These are phyloP conservation scores for Daldinia childiae DNA, from an alignment of 495 filamentous ascomycete genomes.

Conservation along the genomic window DNA sequence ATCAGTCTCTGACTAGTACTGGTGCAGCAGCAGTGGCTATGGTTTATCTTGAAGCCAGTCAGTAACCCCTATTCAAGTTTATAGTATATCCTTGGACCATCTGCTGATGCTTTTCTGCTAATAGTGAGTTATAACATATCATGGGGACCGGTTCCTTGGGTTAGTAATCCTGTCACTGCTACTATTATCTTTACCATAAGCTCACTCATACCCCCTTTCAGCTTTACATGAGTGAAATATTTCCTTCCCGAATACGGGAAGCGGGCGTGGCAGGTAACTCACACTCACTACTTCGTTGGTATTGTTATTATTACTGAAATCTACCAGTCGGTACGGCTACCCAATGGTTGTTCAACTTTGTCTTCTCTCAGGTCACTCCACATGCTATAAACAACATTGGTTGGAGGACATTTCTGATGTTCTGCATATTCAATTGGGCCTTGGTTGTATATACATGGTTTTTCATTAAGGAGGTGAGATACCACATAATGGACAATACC, in stretches of 20 bases:
- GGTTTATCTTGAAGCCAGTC: conserved; percentile 58
- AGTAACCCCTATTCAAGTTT: conserved; percentile 4
- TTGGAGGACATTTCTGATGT: conserved; percentile 65
- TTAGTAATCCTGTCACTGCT: not conserved
- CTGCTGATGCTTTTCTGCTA: not conserved
- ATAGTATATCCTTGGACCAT: not conserved
- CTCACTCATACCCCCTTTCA: not conserved
- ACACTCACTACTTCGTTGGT: not conserved
- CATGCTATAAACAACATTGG: conserved; percentile 61
- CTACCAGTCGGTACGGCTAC: conserved; percentile 55
- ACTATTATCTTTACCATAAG: not conserved
- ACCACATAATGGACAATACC: not conserved
- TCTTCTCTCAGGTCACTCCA: conserved; percentile 63
- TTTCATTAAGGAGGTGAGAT: conserved; percentile 58
- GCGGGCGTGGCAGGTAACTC: conserved; percentile 51
- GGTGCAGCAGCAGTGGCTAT: conserved; percentile 61
- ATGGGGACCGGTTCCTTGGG: conserved; percentile 63
- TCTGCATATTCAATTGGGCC: conserved; percentile 61
- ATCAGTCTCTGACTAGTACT: conserved; percentile 39
- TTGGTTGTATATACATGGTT: conserved; percentile 56
- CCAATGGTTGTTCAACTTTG: conserved; percentile 67
- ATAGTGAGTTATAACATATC: conserved; percentile 58
- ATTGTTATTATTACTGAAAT: conserved; percentile 1
- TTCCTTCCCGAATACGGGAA: conserved; percentile 62
- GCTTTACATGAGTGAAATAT: conserved; percentile 62